Conservation (phyloP, 192 early-diverging fungal species). For the Entrophospora sp. region DNA sequence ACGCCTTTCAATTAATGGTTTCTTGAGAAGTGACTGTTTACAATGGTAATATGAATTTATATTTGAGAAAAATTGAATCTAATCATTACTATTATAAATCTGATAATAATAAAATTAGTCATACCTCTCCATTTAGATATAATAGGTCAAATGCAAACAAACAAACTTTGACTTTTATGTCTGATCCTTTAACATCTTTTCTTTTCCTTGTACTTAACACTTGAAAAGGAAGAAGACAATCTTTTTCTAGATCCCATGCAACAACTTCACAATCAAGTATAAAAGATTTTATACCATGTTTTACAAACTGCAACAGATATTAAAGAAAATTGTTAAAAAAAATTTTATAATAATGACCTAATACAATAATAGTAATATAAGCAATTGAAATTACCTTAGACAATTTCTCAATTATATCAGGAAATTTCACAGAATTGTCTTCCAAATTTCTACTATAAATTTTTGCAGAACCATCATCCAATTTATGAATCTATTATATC, state of each 20-base stretch:
- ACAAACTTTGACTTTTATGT: slow-evolving; percentile 70
- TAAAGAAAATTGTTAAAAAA: too few species aligned
- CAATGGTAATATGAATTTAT: too few species aligned
- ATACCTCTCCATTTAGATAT: slow-evolving; percentile 68
- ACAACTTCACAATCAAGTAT: slow-evolving; percentile 86
- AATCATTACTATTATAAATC: background rate
- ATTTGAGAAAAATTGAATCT: background rate
- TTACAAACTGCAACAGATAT: too few species aligned
- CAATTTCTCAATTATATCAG: slow-evolving; percentile 68
- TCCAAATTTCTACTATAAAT: slow-evolving; percentile 82
- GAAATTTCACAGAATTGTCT: slow-evolving; percentile 74
- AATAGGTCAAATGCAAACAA: slow-evolving; percentile 82
- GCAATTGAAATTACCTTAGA: too few species aligned
- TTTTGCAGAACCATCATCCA: slow-evolving; percentile 57
- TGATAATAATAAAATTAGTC: slow-evolving; percentile 11
- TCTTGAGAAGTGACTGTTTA: slow-evolving; percentile 59
- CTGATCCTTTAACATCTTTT: slow-evolving; percentile 64
- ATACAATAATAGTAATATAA: too few species aligned
- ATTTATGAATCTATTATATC: slow-evolving; percentile 46
- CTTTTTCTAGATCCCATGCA: slow-evolving; percentile 69
- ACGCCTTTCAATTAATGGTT: slow-evolving; percentile 56
- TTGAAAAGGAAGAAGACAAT: slow-evolving; percentile 80
- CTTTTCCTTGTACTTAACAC: slow-evolving; percentile 68
- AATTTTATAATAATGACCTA: too few species aligned
- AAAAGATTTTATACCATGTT: slow-evolving; percentile 56